Percentiles rank a stretch among this genome's conserved stretches.
phyloP scores from a whole-genome alignment of 1,284 basidiomycete species.

The Sphaerobolus stellatus region DNA sequence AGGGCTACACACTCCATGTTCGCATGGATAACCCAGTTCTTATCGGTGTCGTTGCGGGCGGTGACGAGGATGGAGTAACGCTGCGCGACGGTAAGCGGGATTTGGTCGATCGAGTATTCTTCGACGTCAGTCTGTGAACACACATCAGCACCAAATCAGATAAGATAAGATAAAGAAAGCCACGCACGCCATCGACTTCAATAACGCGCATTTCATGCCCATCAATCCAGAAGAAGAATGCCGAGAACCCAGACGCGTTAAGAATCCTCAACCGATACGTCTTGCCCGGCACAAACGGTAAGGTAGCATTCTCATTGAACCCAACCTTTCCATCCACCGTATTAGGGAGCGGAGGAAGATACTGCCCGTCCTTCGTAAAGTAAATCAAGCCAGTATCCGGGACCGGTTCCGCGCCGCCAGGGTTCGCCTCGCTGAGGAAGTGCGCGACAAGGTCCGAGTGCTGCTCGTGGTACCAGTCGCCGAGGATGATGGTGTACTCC shows the following conservation, averaged over 20 bases:
- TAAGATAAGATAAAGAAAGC: slow-evolving; percentile 1
- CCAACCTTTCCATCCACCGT: slow-evolving; percentile 48
- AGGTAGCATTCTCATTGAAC: slow-evolving; percentile 84
- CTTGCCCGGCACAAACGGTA: slow-evolving; percentile 79
- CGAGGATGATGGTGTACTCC: slow-evolving; percentile 84
- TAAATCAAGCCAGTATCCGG: slow-evolving; percentile 85
- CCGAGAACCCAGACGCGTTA: slow-evolving; percentile 72
- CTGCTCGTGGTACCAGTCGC: slow-evolving; percentile 82
- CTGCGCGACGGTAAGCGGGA: slow-evolving; percentile 83
- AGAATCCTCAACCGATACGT: slow-evolving; percentile 75
- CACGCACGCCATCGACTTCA: slow-evolving; percentile 79
- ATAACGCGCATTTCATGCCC: slow-evolving; percentile 91
- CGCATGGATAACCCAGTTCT: slow-evolving; percentile 86
- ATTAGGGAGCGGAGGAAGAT: slow-evolving; percentile 61
- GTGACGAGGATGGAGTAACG: slow-evolving; percentile 92
- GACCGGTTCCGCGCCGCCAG: slow-evolving; percentile 84
- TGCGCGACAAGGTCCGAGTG: slow-evolving; percentile 61
- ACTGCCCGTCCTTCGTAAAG: slow-evolving; percentile 72
- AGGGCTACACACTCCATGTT: slow-evolving; percentile 73
- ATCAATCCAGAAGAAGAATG: slow-evolving; percentile 88
- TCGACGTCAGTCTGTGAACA: slow-evolving; percentile 66
- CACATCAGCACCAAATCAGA: background rate
- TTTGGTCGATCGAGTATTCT: slow-evolving; percentile 65
- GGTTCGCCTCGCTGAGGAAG: slow-evolving; percentile 78
- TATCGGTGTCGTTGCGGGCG: slow-evolving; percentile 78